Conservation (phyloP, 164 flowering plant genomes). For the Echeveria elegans region DNA sequence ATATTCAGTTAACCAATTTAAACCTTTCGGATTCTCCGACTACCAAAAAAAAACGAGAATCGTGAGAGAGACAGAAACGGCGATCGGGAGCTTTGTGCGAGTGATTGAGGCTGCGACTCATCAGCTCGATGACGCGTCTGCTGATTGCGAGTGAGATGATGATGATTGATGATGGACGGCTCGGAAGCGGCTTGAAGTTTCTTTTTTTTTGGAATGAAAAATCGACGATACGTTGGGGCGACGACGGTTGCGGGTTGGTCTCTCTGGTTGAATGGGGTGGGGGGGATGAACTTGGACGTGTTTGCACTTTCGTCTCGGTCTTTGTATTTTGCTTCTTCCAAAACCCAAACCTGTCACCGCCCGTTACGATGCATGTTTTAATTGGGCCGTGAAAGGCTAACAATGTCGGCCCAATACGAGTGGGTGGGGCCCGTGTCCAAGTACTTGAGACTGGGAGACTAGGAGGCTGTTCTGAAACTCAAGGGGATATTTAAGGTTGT, state of each 20-base stretch:
- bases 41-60: neutral
- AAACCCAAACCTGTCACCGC: neutral
- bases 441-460: too few relatives aligned
- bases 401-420: too few relatives aligned
- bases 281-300: neutral
- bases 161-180: too few relatives aligned
- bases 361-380: neutral
- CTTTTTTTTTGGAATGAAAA: neutral
- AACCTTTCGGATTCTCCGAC: neutral
- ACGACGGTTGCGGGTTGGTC: neutral
- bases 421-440: too few relatives aligned
- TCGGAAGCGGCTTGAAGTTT: neutral
- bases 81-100: neutral
- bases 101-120: neutral
- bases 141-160: neutral
- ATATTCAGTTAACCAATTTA: neutral
- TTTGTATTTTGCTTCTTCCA: too few relatives aligned
- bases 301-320: neutral
- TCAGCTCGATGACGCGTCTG: neutral
- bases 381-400: too few relatives aligned
- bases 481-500: too few relatives aligned
- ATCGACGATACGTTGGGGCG: neutral
- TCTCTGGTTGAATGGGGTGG: neutral
- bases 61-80: neutral
- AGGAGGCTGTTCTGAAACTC: too few relatives aligned